Conservation (phyloP, 345 rosid species). For the Erodium maritimum region DNA sequence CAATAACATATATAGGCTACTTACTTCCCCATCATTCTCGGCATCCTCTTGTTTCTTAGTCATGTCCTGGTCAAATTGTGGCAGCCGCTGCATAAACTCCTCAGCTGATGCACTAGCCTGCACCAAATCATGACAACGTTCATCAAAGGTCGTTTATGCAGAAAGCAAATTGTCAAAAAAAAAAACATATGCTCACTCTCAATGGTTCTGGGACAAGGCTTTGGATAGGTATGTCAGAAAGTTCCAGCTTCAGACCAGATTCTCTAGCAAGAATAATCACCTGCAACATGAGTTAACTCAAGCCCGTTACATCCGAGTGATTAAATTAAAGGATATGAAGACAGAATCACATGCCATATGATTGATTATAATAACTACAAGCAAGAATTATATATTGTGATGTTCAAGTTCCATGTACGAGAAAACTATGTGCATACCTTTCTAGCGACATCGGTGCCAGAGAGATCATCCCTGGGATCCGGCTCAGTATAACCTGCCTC, state of each 20-base stretch:
- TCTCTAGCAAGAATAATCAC: conserved; percentile 96
- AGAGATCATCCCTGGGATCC: conserved; percentile 96
- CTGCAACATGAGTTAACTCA: conserved; percentile 21
- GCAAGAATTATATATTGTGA: not conserved
- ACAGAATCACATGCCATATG: not conserved
- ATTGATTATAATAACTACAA: too few relatives aligned
- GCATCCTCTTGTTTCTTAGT: conserved; percentile 61
- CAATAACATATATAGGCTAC: conserved; percentile 13
- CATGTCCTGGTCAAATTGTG: conserved; percentile 53
- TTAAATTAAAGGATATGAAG: not conserved
- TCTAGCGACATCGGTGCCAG: conserved; percentile 98
- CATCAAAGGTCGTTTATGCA: not conserved
- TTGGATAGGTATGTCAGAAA: conserved; percentile 59
- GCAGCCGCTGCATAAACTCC: conserved; percentile 74
- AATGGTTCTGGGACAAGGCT: conserved; percentile 94
- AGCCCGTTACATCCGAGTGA: not conserved
- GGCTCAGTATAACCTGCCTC: conserved; percentile 92
- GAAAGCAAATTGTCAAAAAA: not conserved
- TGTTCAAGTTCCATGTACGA: not conserved
- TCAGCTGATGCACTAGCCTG: conserved; percentile 65
- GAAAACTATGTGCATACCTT: conserved; percentile 36
- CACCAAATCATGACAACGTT: conserved; percentile 6
- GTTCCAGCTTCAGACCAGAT: conserved; percentile 88
- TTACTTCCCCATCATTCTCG: conserved; percentile 69
- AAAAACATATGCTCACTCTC: conserved; percentile 30